Evolutionary conservation across 2,329 filamentous ascomycete species (phyloP), one percentile per base, ranked within the genome.

Genomic region (Xylaria polymorpha): DNA sequence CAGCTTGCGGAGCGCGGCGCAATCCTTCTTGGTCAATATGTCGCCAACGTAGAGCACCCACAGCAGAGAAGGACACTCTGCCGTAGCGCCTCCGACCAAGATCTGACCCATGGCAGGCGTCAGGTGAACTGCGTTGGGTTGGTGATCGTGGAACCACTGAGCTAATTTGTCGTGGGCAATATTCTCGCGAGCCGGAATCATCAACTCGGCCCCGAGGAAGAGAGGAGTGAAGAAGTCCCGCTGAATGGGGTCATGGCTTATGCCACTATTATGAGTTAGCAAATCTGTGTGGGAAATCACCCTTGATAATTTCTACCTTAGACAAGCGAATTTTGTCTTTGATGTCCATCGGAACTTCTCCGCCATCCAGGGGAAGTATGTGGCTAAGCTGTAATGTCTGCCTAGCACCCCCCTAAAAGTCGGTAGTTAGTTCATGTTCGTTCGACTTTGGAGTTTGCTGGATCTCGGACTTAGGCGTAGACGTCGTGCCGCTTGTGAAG

Each of bases 61-160:
- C 67, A 91, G 86, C n/a, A 98, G 84, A 14, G 87, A 85, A 1
- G 93, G 91, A 76, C 98, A 97, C 73, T 92, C 81, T 0, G 93
- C 90, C 3, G 84, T 90, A 29, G 94, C 92, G 73, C 92, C 93
- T 51, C 94, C 94, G n/a, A 95, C 91, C 1, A 98, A 83, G 70
- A 98, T 96, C 75, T 98, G 93, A 64, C 94, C 94, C 94, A 98
- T 98, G 66, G 96, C 96, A 10, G 96, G 96, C 1, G 96, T 99
- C 46, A 98, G 83, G 80, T 98, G 96, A 14, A 92, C 94, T 22
- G 94, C 92, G 18, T 91, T 97, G 2, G 92, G 89, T 64, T 86
- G 83, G 77, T 92, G 88, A 61, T 91, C 88, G 61, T 86, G 85
- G 86, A 98, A 93, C 96, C 96, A 99, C 77, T 97, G 94, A 4